Evolutionary conservation across 129 eudicot genomes (phyloP).

Genomic region (Helianthus annuus): HanXRQr2.0-SUNRISE NC_035448.2:70701041-70701540

Average conservation of each 20-base stretch:
- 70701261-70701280: neutral
- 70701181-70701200: conserved; percentile 86
- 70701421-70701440: neutral
- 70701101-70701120: conserved; percentile 58
- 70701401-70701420: neutral
- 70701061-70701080: conserved; percentile 50
- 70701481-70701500: neutral
- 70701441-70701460: neutral
- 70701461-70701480: conserved; percentile 1
- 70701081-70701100: conserved; percentile 46
- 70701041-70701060: neutral
- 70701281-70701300: conserved; percentile 3
- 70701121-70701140: conserved; percentile 32
- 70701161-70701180: conserved; percentile 83
- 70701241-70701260: neutral
- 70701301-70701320: neutral
- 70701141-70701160: conserved; percentile 40
- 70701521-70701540: conserved; percentile 4
- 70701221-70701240: neutral
- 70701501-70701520: conserved; percentile 1
- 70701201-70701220: conserved; percentile 70
- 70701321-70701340: neutral
- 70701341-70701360: neutral
- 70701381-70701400: neutral
- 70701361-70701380: neutral